phyloP scores from a whole-genome alignment of 176 grass and related monocot species.

The Carex littledalei region DNA sequence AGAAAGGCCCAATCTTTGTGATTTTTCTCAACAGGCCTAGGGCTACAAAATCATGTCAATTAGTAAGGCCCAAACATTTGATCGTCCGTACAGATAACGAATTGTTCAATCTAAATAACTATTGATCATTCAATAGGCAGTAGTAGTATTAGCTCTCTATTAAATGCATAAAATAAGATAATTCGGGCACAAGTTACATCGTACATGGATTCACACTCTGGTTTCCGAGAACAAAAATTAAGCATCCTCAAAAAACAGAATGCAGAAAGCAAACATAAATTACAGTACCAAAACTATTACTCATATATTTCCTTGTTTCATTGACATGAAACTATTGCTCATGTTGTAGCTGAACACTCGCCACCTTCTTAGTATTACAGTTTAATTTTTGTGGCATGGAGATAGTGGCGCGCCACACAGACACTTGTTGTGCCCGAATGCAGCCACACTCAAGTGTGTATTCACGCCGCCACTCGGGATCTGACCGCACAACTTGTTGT shows the following conservation, averaged over 20 bases:
- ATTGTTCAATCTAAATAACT: neutral
- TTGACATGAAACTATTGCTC: neutral
- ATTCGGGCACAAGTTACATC: neutral
- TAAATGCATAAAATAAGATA: neutral
- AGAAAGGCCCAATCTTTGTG: neutral
- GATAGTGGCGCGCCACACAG: conserved; percentile 61
- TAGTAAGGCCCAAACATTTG: neutral
- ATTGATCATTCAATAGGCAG: neutral
- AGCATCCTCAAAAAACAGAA: neutral
- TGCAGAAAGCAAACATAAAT: neutral
- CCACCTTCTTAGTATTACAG: neutral
- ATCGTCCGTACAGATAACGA: neutral
- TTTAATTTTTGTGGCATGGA: conserved; percentile 25
- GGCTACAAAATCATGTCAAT: neutral
- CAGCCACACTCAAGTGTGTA: conserved; percentile 19
- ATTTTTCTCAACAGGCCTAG: neutral
- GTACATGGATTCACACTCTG: neutral
- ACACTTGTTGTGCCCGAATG: conserved; percentile 56
- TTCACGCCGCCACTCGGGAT: conserved; percentile 55
- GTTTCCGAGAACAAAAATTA: conserved; percentile 5
- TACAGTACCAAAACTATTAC: neutral
- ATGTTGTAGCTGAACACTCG: neutral
- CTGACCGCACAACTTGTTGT: conserved; percentile 70
- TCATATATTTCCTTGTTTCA: neutral
- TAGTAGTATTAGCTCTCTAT: neutral